Percentiles rank a stretch among this genome's conserved stretches.
phyloP scores from a whole-genome alignment of 805 yeast species.

The Wickerhamiella domercqiae region DNA sequence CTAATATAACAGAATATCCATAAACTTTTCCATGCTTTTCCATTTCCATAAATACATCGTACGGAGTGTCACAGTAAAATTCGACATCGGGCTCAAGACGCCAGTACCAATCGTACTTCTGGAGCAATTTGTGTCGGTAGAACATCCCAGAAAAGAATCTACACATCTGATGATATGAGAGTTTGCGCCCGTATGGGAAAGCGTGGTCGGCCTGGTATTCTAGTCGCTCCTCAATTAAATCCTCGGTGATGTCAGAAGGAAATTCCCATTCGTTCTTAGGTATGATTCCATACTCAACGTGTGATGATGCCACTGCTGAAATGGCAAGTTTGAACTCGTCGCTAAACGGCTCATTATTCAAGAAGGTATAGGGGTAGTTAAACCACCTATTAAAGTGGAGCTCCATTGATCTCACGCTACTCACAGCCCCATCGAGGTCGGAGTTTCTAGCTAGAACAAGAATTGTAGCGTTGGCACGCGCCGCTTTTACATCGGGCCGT shows the following conservation, averaged over 20 bases:
- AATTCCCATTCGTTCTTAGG: constrained; percentile 55
- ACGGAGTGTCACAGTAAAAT: constrained; percentile 78
- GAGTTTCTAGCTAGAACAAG: constrained; percentile 71
- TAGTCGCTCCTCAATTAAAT: constrained; percentile 39
- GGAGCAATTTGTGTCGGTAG: constrained; percentile 61
- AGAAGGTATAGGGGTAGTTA: constrained; percentile 80
- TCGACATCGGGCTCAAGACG: constrained; percentile 88
- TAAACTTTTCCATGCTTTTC: constrained; percentile 49
- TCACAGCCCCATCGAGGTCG: constrained; percentile 63
- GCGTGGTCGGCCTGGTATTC: constrained; percentile 68
- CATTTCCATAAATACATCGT: constrained; percentile 85
- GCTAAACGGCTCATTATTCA: constrained; percentile 65
- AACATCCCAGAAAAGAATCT: constrained; percentile 78
- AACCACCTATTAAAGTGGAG: constrained; percentile 88
- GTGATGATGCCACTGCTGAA: constrained; percentile 36
- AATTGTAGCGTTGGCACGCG: constrained; percentile 49
- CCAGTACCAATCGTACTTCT: constrained; percentile 81
- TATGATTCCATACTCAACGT: constrained; percentile 59
- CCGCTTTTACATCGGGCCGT: constrained; percentile 4
- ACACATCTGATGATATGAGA: constrained; percentile 88
- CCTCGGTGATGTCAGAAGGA: constrained; percentile 31
- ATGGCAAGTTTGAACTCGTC: constrained; percentile 46
- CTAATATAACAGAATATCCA: constrained; percentile 66
- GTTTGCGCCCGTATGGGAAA: constrained; percentile 69
- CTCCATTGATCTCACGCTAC: constrained; percentile 61